These are phyloP conservation scores for Paspalum notatum DNA, from an alignment of 176 grass and related monocot species.

Conservation along the genomic window DNA sequence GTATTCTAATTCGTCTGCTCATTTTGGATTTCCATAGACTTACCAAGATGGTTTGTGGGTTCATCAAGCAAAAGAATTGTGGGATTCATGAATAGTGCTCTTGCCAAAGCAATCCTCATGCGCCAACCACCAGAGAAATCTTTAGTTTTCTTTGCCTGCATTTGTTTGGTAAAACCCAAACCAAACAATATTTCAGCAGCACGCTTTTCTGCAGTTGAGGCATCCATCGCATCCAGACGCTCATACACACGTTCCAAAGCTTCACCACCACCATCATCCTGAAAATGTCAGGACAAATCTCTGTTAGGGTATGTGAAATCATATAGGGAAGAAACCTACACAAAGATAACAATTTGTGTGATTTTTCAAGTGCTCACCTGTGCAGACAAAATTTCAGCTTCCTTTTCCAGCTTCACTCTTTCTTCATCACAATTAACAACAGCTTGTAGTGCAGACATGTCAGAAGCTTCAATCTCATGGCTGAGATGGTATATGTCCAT, in stretches of 20 bases:
- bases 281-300: neutral
- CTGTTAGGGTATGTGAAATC: neutral
- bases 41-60: slow-evolving; percentile 96
- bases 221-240: slow-evolving; percentile 84
- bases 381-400: slow-evolving; percentile 75
- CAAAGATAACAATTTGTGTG: neutral
- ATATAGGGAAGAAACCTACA: neutral
- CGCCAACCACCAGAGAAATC: slow-evolving; percentile 97
- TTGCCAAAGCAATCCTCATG: slow-evolving; percentile 94
- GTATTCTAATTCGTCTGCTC: neutral
- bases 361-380: slow-evolving; percentile 47
- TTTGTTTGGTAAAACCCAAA: slow-evolving; percentile 88
- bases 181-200: slow-evolving; percentile 95
- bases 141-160: slow-evolving; percentile 94
- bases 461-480: slow-evolving; percentile 92
- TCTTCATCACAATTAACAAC: slow-evolving; percentile 96
- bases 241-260: slow-evolving; percentile 85
- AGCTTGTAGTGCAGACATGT: slow-evolving; percentile 88
- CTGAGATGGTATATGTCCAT: slow-evolving; percentile 95
- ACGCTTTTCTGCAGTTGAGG: slow-evolving; percentile 90
- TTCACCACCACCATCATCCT: slow-evolving; percentile 90
- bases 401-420: slow-evolving; percentile 83
- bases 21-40: neutral
- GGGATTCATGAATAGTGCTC: slow-evolving; percentile 95
- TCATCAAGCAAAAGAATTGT: slow-evolving; percentile 94